Conservation (phyloP, 2,329 filamentous ascomycete genomes). For the Beauveria australis region DNA sequence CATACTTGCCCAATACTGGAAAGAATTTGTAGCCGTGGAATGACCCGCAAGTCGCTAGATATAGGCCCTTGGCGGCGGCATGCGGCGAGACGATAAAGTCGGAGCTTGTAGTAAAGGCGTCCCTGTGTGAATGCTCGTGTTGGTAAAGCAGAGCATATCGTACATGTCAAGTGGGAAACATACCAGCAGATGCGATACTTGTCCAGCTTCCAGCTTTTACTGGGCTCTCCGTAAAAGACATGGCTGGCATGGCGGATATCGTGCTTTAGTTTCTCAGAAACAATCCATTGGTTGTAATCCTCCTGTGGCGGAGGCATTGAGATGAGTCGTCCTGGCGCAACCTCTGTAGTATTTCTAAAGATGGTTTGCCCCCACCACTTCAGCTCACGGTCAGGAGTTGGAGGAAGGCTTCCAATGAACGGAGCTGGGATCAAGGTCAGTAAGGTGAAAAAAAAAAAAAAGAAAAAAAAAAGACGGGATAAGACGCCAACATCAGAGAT, state of each 20-base stretch:
- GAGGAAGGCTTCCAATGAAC: conserved; percentile 51
- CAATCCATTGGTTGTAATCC: conserved; percentile 58
- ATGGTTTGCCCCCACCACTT: conserved; percentile 57
- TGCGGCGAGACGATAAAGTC: conserved; percentile 58
- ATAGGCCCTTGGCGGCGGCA: conserved; percentile 42
- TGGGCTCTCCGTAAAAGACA: conserved; percentile 51
- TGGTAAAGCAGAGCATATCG: not conserved
- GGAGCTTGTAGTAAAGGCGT: conserved; percentile 52
- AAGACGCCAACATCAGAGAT: not conserved
- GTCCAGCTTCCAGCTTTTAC: conserved; percentile 47
- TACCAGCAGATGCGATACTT: conserved; percentile 62
- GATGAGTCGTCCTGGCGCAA: conserved; percentile 43
- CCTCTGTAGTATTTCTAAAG: conserved; percentile 47
- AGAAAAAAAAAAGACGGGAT: no score
- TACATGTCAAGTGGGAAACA: conserved; percentile 17
- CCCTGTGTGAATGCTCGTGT: conserved; percentile 34
- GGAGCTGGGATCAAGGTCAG: conserved; percentile 35
- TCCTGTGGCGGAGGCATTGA: conserved; percentile 46
- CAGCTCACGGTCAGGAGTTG: conserved; percentile 39
- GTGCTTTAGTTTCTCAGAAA: conserved; percentile 44
- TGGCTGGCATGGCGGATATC: conserved; percentile 50
- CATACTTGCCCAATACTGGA: conserved; percentile 54
- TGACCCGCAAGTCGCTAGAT: conserved; percentile 55
- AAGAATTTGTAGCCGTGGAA: conserved; percentile 64
- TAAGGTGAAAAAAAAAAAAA: not conserved